These are phyloP conservation scores for Cucurbita moschata DNA, from an alignment of 306 rosid genomes.

Conservation along the genomic window DNA sequence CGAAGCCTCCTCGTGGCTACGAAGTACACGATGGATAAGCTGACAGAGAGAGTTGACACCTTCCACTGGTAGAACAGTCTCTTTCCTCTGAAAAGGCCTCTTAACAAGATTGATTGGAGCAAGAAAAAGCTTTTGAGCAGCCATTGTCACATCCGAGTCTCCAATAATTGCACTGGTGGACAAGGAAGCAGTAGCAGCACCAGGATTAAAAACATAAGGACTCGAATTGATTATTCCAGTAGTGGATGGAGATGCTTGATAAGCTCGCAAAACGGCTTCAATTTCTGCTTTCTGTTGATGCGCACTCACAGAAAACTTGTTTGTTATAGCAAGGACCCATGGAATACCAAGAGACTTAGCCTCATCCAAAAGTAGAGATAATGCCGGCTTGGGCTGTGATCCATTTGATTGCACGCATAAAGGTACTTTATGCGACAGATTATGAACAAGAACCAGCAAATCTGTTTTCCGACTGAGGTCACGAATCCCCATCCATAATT, in stretches of 20 bases:
- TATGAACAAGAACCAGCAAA: constrained; percentile 82
- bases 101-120: constrained; percentile 60
- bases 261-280: constrained; percentile 61
- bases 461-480: constrained; percentile 75
- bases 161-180: constrained; percentile 40
- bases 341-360: constrained; percentile 95
- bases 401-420: constrained; percentile 35
- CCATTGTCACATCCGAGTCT: constrained; percentile 31
- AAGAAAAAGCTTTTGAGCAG: constrained; percentile 45
- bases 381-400: constrained; percentile 55
- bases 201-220: constrained; percentile 62
- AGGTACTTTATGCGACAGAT: constrained; percentile 86
- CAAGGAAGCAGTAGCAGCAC: constrained; percentile 49
- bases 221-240: constrained; percentile 65
- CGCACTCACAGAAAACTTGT: constrained; percentile 91
- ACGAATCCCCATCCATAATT: constrained; percentile 77
- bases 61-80: constrained; percentile 66
- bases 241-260: constrained; percentile 56
- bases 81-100: constrained; percentile 68
- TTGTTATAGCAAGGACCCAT: constrained; percentile 93
- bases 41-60: constrained; percentile 70
- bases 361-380: constrained; percentile 75
- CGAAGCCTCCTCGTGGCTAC: constrained; percentile 61
- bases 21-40: constrained; percentile 40
- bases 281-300: constrained; percentile 73